A percentile compares a stretch with the other conserved stretches of the same genome.
Evolutionary conservation across 2,329 filamentous ascomycete species (phyloP).

Genomic region (Ascochyta viciae-villosae): DNA sequence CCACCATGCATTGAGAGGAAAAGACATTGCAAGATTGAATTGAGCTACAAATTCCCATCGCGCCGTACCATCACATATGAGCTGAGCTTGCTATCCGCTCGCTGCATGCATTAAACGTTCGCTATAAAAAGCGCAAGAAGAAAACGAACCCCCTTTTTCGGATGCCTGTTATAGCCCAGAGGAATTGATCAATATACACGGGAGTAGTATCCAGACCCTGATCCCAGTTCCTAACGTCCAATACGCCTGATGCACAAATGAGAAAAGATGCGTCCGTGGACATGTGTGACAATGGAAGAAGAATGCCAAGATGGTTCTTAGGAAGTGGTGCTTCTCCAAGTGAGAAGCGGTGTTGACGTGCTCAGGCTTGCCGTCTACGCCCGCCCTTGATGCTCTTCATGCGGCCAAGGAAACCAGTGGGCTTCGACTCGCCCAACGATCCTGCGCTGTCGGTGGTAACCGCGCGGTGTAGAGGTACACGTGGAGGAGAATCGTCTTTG

Average conservation of each 20-base stretch:
- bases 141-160: slow-evolving; percentile 9
- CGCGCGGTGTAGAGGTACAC: slow-evolving; percentile 41
- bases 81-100: slow-evolving; percentile 10
- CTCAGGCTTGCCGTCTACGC: slow-evolving; percentile 41
- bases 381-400: slow-evolving; percentile 51
- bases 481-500: slow-evolving; percentile 37
- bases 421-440: slow-evolving; percentile 36
- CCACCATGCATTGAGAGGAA: not conserved
- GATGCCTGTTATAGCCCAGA: slow-evolving; percentile 12
- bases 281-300: slow-evolving; percentile 28
- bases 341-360: not conserved
- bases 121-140: slow-evolving; percentile 13
- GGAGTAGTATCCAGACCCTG: slow-evolving; percentile 36
- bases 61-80: slow-evolving; percentile 13
- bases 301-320: slow-evolving; percentile 4
- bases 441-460: slow-evolving; percentile 43
- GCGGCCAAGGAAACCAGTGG: slow-evolving; percentile 45
- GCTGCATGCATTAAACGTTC: slow-evolving; percentile 18
- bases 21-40: slow-evolving; percentile 7
- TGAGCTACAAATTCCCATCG: slow-evolving; percentile 19
- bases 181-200: slow-evolving; percentile 28
- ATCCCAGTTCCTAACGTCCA: slow-evolving; percentile 17
- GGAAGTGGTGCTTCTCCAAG: slow-evolving; percentile 3
- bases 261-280: slow-evolving; percentile 21
- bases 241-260: slow-evolving; percentile 26